Percentiles rank a stretch among this genome's conserved stretches.
These are phyloP conservation scores for Fusarium compactum DNA, from an alignment of 2,329 filamentous ascomycete species.

Conservation along the genomic window DNA sequence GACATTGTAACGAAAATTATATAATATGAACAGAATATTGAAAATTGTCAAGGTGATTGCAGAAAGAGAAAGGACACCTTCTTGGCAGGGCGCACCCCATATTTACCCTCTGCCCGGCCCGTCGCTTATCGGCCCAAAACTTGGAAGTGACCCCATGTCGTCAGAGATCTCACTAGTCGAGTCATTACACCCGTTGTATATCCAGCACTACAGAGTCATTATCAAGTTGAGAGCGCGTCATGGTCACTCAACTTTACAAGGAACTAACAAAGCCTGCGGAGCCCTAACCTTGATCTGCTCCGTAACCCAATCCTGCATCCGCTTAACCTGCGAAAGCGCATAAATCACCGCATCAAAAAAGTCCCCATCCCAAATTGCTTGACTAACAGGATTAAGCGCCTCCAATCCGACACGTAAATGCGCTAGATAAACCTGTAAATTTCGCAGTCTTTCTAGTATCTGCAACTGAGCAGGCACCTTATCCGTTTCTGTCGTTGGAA, in stretches of 20 bases:
- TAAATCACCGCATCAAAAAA: not conserved
- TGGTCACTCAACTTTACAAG: not conserved
- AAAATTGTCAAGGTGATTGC: no score
- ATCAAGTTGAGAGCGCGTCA: no score
- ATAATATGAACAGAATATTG: no score
- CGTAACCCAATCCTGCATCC: constrained; percentile 4
- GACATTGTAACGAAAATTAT: not conserved
- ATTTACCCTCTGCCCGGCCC: no score
- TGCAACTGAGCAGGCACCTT: not conserved
- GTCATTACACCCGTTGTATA: no score
- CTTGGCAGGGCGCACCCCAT: no score
- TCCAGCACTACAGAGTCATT: no score
- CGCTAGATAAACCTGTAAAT: not conserved
- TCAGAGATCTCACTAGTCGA: no score
- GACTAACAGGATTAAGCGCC: not conserved
- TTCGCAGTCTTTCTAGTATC: not conserved
- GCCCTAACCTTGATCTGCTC: not conserved
- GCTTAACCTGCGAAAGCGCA: not conserved
- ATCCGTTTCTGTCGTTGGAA: accelerated
- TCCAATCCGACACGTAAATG: accelerated
- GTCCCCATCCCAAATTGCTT: not conserved
- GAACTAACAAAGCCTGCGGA: not conserved
- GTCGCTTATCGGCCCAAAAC: no score
- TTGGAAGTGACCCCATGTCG: no score
- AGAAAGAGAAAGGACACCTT: no score